Evolutionary conservation across 148 eudicot species (phyloP).

Genomic region (Spergularia bocconei): DNA sequence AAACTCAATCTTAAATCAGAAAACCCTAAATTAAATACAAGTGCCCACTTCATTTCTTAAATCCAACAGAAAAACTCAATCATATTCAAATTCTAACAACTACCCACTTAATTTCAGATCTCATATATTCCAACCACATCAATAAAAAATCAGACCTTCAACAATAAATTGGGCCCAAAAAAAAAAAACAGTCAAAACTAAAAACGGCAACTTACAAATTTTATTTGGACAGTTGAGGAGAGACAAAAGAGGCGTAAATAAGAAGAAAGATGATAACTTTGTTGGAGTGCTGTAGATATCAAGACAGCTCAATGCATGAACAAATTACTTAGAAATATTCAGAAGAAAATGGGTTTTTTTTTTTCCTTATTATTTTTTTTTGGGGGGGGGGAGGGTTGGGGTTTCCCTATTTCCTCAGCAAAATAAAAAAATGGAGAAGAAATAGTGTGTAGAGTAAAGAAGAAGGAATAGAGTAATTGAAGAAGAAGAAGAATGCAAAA

Average conservation of each 20-base stretch:
- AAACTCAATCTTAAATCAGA: conserved; percentile 16
- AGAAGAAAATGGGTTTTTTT: not conserved
- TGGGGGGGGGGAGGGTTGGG: not conserved
- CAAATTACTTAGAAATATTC: no score
- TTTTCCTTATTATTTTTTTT: not conserved
- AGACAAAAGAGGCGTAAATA: not conserved
- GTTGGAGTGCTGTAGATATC: not conserved
- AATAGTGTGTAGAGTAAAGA: not conserved
- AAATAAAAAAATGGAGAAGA: not conserved
- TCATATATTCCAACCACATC: conserved; percentile 1
- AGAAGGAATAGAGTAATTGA: conserved; percentile 6
- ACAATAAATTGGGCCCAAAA: not conserved
- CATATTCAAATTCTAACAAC: conserved; percentile 1
- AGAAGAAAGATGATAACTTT: not conserved
- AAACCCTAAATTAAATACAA: conserved; percentile 3
- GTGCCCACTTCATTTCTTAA: conserved; percentile 10
- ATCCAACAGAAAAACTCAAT: not conserved
- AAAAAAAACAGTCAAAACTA: conserved; percentile 14
- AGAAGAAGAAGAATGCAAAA: not conserved
- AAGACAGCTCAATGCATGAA: conserved; percentile 16
- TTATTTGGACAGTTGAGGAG: not conserved
- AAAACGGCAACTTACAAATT: conserved; percentile 11
- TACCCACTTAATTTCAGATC: conserved; percentile 29
- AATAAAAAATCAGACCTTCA: not conserved
- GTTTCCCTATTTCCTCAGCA: not conserved